phyloP scores from a whole-genome alignment of 2,329 filamentous ascomycete genomes.

The Zelopaecilomyces penicillatus region DNA sequence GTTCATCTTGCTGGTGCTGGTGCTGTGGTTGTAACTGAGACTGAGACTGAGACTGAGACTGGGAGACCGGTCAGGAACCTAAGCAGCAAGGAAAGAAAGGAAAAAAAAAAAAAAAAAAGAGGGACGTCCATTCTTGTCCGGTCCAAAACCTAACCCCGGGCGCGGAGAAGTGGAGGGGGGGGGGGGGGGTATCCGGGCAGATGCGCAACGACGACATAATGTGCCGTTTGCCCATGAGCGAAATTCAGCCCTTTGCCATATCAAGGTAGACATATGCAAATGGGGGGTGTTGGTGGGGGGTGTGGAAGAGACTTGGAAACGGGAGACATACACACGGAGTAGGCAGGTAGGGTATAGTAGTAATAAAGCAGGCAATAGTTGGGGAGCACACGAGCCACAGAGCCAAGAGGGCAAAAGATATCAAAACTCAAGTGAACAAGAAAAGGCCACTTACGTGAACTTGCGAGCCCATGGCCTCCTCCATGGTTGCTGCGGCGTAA shows the following conservation, averaged over 20 bases:
- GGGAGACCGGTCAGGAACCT: slow-evolving; percentile 9
- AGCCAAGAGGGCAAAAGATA: slow-evolving; percentile 1
- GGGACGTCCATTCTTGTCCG: neutral
- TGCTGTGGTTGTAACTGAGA: too few species aligned
- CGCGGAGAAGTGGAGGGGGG: neutral
- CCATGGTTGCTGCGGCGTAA: slow-evolving; percentile 6
- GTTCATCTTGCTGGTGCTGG: too few species aligned
- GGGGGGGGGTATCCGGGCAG: too few species aligned
- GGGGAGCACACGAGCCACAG: neutral
- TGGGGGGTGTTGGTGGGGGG: slow-evolving; percentile 6
- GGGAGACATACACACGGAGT: neutral
- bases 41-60: slow-evolving; percentile 1
- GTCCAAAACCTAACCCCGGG: slow-evolving; percentile 5
- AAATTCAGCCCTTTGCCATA: neutral
- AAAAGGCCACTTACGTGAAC: slow-evolving; percentile 5
- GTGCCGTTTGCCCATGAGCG: slow-evolving; percentile 1
- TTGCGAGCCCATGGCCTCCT: neutral
- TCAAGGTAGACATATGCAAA: slow-evolving; percentile 1
- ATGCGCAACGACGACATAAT: neutral
- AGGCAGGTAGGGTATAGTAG: neutral
- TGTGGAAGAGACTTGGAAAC: slow-evolving; percentile 2
- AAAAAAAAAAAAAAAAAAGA: too few species aligned
- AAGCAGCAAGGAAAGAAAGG: neutral
- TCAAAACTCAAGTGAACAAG: too few species aligned
- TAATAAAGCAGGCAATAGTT: neutral